Evolutionary conservation across 2,329 filamentous ascomycete genomes (phyloP).

Genomic region (Pseudomassariella vexata): DNA sequence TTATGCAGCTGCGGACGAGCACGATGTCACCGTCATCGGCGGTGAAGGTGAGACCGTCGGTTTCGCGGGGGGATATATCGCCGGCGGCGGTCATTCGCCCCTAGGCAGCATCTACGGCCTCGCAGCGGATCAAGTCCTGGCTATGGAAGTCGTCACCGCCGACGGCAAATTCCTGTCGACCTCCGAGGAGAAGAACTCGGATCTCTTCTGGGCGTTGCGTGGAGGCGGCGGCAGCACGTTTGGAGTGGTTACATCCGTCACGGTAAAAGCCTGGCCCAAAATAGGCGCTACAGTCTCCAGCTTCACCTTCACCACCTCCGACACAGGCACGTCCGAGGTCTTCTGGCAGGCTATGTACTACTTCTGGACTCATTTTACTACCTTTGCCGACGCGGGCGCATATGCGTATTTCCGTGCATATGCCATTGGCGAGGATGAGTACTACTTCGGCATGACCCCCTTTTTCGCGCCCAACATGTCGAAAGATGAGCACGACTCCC

Average conservation of each 20-base stretch:
- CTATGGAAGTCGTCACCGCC: conserved; percentile 50
- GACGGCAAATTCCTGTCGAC: conserved; percentile 42
- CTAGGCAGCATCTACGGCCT: conserved; percentile 49
- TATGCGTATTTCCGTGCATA: no score
- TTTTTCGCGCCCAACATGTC: no score
- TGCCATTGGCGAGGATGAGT: no score
- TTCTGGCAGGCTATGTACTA: no score
- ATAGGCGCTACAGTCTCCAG: conserved; percentile 35
- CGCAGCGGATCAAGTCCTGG: conserved; percentile 51
- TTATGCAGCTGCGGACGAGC: background rate
- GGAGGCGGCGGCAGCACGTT: conserved; percentile 57
- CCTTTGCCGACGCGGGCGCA: no score
- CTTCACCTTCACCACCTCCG: conserved; percentile 31
- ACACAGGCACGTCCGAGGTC: no score
- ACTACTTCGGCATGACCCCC: no score
- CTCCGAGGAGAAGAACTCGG: conserved; percentile 38
- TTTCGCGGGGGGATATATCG: conserved; percentile 1
- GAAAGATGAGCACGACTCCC: no score
- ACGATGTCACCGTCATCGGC: background rate
- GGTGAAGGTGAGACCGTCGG: conserved; percentile 1
- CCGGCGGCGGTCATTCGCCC: conserved; percentile 50
- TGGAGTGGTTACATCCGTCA: conserved; percentile 50
- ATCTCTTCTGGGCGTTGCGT: conserved; percentile 59
- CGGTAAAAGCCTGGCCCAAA: conserved; percentile 42
- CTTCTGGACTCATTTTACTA: no score